Base-by-base conservation (phyloP, 495 filamentous ascomycete genomes). In the Neurospora africana region DNA sequence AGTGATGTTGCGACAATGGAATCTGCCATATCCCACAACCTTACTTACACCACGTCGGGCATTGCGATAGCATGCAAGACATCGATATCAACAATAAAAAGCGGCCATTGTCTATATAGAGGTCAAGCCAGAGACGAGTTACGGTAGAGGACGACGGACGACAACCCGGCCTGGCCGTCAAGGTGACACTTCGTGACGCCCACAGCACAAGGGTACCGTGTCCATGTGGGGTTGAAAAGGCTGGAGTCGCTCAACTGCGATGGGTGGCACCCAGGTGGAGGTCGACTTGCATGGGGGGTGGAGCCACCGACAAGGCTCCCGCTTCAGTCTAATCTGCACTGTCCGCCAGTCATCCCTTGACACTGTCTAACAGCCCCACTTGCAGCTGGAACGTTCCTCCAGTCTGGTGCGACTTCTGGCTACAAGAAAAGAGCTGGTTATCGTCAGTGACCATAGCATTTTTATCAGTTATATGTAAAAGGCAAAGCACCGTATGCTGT, bases 141-240 rank as follows among this genome's bases (percentile, higher is more conserved):
- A 61, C 13, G 53, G 3, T 5, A 13, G 27, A 17, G 53, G 27
- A 61, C 27, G 15, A 33, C 23, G 27, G 53, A 30, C 23, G 53
- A 61, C 53, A 61, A 61, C 5, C 27, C 23, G 53, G 27, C 11
- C 53, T 61, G 53, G 53, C 53, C 53, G 53, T 61, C 53, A 61
- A 61, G 53, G 23, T 61, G 53, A 61, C 53, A 61, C 53, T 61
- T 61, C 13, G 53, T 61, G 13, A 61, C 53, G 47, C 47, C 47
- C 23, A 36, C 33, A 33, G 33, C 33, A 53, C 53, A 17, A 33
- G 27, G 53, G 53, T 33, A 61, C 13, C 53, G 23, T 61, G 53
- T 61, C 23, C 5, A 33, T 61, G 53, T 61, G 53, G 53, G 53
- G 53, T 61, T 61, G 47, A 58, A 36, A 36, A 58, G 47, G 44